A percentile compares a stretch with the other conserved stretches of the same genome.
Conservation (phyloP, 139 green algal species). For the Desmodesmus armatus region DNA sequence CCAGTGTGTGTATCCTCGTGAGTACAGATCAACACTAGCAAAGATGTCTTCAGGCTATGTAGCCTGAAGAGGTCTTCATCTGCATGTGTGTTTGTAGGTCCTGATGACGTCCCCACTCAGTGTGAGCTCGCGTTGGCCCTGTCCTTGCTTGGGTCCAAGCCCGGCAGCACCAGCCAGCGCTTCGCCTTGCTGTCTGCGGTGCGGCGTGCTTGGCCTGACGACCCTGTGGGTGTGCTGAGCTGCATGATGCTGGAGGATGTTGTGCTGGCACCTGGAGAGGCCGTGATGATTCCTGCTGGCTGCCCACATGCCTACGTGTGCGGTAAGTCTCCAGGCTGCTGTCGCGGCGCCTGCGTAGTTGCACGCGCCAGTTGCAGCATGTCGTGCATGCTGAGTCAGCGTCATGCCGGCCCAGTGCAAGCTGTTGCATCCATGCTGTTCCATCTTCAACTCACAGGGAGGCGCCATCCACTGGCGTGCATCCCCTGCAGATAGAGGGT, state of each 20-base stretch:
- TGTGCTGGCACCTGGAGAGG: conserved; percentile 14
- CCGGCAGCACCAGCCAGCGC: neutral
- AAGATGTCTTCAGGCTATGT: neutral
- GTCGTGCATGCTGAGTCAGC: neutral
- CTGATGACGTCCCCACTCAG: neutral
- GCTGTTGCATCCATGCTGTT: neutral
- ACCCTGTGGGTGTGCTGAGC: conserved; percentile 10
- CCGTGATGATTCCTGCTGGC: conserved; percentile 10
- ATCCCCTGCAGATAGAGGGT: too few relatives aligned
- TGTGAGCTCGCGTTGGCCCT: too few relatives aligned
- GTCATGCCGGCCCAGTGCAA: neutral
- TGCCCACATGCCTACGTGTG: conserved; percentile 30
- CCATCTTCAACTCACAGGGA: neutral
- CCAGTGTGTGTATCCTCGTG: too few relatives aligned
- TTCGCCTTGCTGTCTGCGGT: neutral
- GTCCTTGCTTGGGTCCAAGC: too few relatives aligned
- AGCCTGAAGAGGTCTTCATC: neutral
- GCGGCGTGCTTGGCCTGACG: conserved; percentile 10
- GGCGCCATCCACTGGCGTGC: too few relatives aligned
- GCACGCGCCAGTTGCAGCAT: neutral
- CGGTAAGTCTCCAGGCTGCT: neutral
- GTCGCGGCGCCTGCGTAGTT: too few relatives aligned
- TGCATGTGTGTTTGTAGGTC: neutral
- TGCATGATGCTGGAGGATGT: conserved; percentile 32
- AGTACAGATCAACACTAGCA: neutral